These are phyloP conservation scores for Heritiera littoralis DNA, from an alignment of 345 rosid species.

Conservation along the genomic window DNA sequence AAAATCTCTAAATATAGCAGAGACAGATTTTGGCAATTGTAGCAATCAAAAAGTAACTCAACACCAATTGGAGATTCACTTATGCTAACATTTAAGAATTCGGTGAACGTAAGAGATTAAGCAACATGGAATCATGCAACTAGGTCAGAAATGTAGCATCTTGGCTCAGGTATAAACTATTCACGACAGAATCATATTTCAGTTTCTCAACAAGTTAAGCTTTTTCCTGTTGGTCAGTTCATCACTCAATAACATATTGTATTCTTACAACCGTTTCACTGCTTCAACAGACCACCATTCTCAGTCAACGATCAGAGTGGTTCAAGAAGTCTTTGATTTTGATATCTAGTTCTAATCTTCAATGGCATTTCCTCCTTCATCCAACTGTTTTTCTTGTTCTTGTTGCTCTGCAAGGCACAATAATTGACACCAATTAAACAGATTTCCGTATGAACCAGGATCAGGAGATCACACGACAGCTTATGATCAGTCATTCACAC, in stretches of 20 bases:
- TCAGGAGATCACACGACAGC: not conserved
- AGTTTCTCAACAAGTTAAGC: no score
- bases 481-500: not conserved
- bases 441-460: not conserved
- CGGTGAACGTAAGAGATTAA: not conserved
- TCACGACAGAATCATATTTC: no score
- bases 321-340: not conserved
- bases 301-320: not conserved
- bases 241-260: not conserved
- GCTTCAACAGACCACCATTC: not conserved
- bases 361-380: conserved; percentile 2
- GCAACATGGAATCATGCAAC: not conserved
- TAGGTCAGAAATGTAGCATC: not conserved
- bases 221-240: not conserved
- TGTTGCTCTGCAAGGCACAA: conserved; percentile 17
- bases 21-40: not conserved
- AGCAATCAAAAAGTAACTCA: not conserved
- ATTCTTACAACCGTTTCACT: not conserved
- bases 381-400: conserved; percentile 11
- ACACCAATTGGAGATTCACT: no score
- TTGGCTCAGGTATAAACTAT: no score
- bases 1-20: not conserved
- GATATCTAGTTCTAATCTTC: conserved; percentile 5
- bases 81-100: not conserved
- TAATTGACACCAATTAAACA: not conserved